Percentiles rank a stretch among this genome's conserved stretches.
These are phyloP conservation scores for Neurospora discreta DNA, from an alignment of 495 filamentous ascomycete species.

Conservation along the genomic window DNA sequence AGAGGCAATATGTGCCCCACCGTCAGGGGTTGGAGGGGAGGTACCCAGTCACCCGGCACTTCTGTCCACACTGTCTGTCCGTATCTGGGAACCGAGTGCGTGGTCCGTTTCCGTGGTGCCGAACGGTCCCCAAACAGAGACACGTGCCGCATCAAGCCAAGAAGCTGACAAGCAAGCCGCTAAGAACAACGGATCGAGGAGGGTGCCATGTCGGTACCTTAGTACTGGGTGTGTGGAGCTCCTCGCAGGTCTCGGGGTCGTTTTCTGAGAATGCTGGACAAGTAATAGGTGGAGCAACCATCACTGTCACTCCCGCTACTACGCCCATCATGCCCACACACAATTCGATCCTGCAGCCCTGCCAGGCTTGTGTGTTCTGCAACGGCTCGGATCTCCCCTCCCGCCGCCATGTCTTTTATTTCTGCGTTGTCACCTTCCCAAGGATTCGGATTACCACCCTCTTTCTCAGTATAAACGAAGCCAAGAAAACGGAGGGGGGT, in stretches of 20 bases:
- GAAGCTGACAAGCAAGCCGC: background rate
- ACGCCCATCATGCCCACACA: constrained; percentile 8
- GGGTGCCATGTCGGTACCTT: background rate
- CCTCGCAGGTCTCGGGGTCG: background rate
- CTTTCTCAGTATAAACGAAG: background rate
- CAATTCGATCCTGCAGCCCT: constrained; percentile 14
- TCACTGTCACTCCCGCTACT: background rate
- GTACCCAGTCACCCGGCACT: background rate
- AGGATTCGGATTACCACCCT: background rate
- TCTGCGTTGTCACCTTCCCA: background rate
- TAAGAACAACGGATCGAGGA: background rate
- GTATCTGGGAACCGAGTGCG: background rate
- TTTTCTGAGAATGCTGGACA: background rate
- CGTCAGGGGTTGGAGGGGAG: background rate
- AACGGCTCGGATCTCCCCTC: background rate
- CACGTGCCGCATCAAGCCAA: background rate
- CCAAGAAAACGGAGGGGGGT: background rate
- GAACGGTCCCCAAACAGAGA: background rate
- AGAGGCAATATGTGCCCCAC: background rate
- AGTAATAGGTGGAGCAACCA: background rate
- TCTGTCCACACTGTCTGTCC: background rate
- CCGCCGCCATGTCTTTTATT: background rate
- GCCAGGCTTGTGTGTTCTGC: constrained; percentile 3
- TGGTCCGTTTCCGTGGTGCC: background rate
- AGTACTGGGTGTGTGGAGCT: background rate